phyloP scores from a whole-genome alignment of 495 filamentous ascomycete genomes.

The Chaetomium tenue region DNA sequence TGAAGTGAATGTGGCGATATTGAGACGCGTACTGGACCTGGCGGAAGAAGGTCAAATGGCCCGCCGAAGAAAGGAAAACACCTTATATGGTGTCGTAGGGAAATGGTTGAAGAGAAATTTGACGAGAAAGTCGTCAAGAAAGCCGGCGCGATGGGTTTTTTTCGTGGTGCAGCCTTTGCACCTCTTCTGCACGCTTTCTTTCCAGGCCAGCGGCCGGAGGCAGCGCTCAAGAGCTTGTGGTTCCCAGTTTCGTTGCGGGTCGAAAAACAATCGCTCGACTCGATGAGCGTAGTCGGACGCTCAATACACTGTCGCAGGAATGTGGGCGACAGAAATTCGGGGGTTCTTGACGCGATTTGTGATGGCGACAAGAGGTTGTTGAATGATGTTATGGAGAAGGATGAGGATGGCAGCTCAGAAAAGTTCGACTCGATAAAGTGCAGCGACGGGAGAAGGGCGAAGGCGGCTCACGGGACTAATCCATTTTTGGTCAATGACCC shows the following conservation, averaged over 20 bases:
- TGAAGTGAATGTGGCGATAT: conserved; percentile 25
- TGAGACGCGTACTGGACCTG: conserved; percentile 23
- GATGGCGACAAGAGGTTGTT: conserved; percentile 34
- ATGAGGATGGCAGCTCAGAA: conserved; percentile 31
- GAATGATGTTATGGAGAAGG: conserved; percentile 35
- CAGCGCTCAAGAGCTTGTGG: conserved; percentile 32
- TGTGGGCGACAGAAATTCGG: conserved; percentile 30
- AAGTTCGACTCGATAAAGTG: conserved; percentile 35
- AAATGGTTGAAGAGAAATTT: conserved; percentile 28
- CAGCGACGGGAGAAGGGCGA: conserved; percentile 22
- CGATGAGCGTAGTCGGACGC: conserved; percentile 31
- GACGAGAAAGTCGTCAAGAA: no score
- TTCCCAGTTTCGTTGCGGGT: conserved; percentile 29
- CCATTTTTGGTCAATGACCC: conserved; percentile 16
- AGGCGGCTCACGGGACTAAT: conserved; percentile 20
- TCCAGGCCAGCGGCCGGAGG: conserved; percentile 40
- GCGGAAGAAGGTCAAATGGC: conserved; percentile 10
- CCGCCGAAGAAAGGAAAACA: conserved; percentile 18
- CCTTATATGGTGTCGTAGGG: conserved; percentile 12
- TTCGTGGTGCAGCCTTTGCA: conserved; percentile 24
- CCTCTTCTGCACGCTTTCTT: conserved; percentile 38
- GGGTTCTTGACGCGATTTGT: conserved; percentile 41
- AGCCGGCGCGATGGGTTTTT: conserved; percentile 18
- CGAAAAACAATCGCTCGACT: conserved; percentile 23
- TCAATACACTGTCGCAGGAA: conserved; percentile 31